Evolutionary conservation across 371 early-diverging fungal species (phyloP).

Genomic region (Phascolomyces articulosus): DNA sequence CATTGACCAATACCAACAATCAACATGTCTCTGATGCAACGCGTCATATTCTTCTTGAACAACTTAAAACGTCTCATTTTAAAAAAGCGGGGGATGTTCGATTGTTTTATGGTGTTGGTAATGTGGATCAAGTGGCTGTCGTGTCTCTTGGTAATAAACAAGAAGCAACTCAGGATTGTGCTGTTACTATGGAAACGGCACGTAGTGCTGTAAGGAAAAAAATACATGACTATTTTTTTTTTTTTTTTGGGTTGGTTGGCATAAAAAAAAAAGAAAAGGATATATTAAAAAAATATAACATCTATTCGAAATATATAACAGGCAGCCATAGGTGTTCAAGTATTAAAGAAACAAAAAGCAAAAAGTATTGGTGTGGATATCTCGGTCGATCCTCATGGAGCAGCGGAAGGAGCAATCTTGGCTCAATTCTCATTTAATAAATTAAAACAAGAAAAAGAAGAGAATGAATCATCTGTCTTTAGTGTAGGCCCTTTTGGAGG

Average conservation of each 20-base stretch:
- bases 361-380: constrained; percentile 62
- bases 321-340: constrained; percentile 72
- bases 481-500: constrained; percentile 26
- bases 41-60: constrained; percentile 32
- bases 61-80: constrained; percentile 42
- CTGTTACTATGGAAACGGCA: background rate
- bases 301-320: no score
- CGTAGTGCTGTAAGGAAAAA: constrained; percentile 2
- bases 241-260: no score
- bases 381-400: constrained; percentile 57
- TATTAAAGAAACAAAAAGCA: constrained; percentile 63
- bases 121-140: constrained; percentile 70
- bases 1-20: constrained; percentile 12
- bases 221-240: background rate
- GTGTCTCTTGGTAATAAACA: constrained; percentile 70
- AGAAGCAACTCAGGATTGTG: background rate
- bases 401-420: constrained; percentile 79
- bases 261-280: no score
- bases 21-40: constrained; percentile 31
- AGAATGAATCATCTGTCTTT: constrained; percentile 9
- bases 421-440: constrained; percentile 69
- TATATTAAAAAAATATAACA: background rate
- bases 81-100: constrained; percentile 62
- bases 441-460: constrained; percentile 56
- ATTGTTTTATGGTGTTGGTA: constrained; percentile 54